phyloP scores from a whole-genome alignment of 306 rosid genomes.

The Morella rubra region DNA sequence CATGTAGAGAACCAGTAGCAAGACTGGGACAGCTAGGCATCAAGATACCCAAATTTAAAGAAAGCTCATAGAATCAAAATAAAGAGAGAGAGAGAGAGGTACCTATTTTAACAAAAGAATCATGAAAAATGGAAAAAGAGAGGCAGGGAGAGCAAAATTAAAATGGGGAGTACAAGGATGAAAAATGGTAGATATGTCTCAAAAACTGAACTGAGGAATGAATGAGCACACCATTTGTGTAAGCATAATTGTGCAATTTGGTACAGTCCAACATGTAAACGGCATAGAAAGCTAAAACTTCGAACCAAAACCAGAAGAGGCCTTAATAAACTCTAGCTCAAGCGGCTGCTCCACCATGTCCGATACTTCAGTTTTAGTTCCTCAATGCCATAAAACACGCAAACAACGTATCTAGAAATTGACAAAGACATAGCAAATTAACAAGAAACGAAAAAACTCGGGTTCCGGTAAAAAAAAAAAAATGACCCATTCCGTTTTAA shows the following conservation, averaged over 20 bases:
- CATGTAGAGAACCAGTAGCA: not conserved
- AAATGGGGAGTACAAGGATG: not conserved
- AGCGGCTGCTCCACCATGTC: not conserved
- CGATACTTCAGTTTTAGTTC: too few relatives aligned
- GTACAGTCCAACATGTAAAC: too few relatives aligned
- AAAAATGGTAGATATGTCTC: not conserved
- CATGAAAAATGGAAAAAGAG: not conserved
- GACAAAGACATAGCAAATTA: not conserved
- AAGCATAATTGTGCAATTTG: too few relatives aligned
- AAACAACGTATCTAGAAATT: not conserved
- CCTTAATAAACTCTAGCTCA: not conserved
- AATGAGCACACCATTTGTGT: too few relatives aligned
- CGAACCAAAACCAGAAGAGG: not conserved
- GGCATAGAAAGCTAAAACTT: too few relatives aligned
- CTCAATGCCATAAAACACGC: too few relatives aligned
- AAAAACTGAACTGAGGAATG: not conserved
- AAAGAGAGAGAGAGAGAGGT: not conserved
- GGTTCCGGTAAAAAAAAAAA: not conserved
- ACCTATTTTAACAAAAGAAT: not conserved
- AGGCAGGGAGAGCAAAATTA: not conserved
- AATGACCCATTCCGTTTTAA: not conserved
- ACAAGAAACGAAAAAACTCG: not conserved
- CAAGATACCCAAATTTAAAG: not conserved
- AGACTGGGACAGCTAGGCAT: not conserved
- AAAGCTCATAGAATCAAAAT: not conserved